Base-by-base conservation (phyloP, 2,329 filamentous ascomycete genomes). In the Alternaria dauci region DNA sequence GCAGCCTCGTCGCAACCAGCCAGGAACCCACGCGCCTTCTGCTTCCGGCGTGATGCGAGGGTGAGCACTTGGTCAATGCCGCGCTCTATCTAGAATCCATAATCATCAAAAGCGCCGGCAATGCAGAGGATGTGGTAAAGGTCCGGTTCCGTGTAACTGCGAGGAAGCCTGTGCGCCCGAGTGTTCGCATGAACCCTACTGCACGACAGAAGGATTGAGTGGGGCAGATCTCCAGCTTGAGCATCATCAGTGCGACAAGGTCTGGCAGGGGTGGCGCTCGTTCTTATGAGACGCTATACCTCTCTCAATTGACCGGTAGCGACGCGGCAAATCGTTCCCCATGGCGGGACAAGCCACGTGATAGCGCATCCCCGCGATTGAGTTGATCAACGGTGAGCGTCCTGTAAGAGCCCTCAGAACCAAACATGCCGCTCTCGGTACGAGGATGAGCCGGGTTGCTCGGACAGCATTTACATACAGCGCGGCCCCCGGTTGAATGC, bases 141-240 rank as follows among this genome's bases (percentile, higher is more conserved):
- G 16, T 20, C 0, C 0, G 1, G 9, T 8, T 20, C 9, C 3
- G 43, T 47, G 43, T 32, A 47, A 32, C n/a, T 46, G 26, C 5
- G 26, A 47, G 0, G 26, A 12, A 8, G 2, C 5, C 12, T 32
- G 3, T 47, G 4, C 43, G 4, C 11, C 5, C 0, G 26, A 8
- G 16, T 18, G 43, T 46, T 46, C 26, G 43, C 26, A 20, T 32
- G 25, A 28, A 26, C 26, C 16, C 26, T 8, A n/a, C 26, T 46
- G n/a, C 43, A 14, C n/a, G 43, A 5, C 28, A 12, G 26, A 5
- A 20, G 11, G n/a, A 47, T 47, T 1, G 7, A 47, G 43, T 47
- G 43, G 43, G 26, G 43, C 43, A 47, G 26, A 47, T 47, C 43
- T 47, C 26, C 5, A 32, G n/a, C 5, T 3, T 3, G 26, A 18